Conservation (phyloP, 2,329 filamentous ascomycete genomes). For the Trichoderma pleuroti region DNA sequence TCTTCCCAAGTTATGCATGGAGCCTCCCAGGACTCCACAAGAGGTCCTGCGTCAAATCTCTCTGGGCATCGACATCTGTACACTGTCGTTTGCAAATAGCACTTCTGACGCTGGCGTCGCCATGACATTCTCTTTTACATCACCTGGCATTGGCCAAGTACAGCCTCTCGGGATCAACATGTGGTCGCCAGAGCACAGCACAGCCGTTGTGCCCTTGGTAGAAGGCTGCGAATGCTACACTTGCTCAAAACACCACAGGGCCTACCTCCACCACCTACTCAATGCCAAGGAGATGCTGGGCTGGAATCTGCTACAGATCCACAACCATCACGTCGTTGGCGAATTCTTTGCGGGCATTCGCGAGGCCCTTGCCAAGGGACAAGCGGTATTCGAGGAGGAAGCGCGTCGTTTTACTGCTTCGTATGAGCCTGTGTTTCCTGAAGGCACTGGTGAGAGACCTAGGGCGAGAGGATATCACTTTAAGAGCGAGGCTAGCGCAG, state of each 20-base stretch:
- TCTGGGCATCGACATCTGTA: conserved; percentile 76
- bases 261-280: conserved; percentile 84
- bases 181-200: conserved; percentile 62
- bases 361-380: conserved; percentile 54
- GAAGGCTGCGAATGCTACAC: conserved; percentile 73
- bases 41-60: conserved; percentile 72
- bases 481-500: conserved; percentile 63
- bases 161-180: conserved; percentile 71
- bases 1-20: conserved; percentile 73
- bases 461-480: conserved; percentile 79
- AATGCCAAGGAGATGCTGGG: conserved; percentile 93
- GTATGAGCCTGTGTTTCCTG: conserved; percentile 71
- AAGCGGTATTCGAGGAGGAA: conserved; percentile 55
- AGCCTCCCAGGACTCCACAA: conserved; percentile 67
- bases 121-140: conserved; percentile 72
- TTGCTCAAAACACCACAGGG: conserved; percentile 78
- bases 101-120: conserved; percentile 84
- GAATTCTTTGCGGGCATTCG: conserved; percentile 72
- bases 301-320: conserved; percentile 88
- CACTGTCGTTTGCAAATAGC: conserved; percentile 68
- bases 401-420: conserved; percentile 40
- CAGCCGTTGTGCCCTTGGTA: conserved; percentile 59
- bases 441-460: conserved; percentile 72
- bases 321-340: conserved; percentile 75
- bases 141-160: conserved; percentile 24